Evolutionary conservation across 257 asterid genomes (phyloP).

Genomic region (Capsicum chinense): DNA sequence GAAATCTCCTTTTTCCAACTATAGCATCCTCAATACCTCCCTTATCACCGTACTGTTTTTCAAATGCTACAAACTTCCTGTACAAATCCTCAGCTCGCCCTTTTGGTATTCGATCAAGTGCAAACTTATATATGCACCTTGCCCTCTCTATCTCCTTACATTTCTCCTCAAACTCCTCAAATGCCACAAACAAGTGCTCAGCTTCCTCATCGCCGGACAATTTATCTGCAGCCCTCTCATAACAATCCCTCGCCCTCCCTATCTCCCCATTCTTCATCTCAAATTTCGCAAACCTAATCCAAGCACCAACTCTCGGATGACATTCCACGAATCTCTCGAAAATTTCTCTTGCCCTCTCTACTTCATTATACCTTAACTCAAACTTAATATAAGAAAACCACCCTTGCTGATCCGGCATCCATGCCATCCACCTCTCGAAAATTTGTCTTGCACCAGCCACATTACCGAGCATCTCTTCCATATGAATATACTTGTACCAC

Average conservation of each 20-base stretch:
- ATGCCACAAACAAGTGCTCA: constrained; percentile 50
- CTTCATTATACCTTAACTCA: constrained; percentile 68
- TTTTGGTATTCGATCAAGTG: constrained; percentile 62
- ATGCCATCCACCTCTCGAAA: constrained; percentile 70
- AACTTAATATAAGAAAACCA: constrained; percentile 76
- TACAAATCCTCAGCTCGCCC: constrained; percentile 50
- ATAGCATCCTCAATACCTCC: constrained; percentile 87
- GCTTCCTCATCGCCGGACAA: constrained; percentile 76
- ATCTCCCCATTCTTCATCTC: constrained; percentile 74
- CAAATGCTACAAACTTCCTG: constrained; percentile 71
- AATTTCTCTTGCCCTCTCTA: constrained; percentile 62
- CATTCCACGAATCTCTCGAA: constrained; percentile 60
- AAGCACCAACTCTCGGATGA: constrained; percentile 65
- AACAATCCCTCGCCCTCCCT: constrained; percentile 53
- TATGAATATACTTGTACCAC: constrained; percentile 54
- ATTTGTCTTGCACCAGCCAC: constrained; percentile 67
- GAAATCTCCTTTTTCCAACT: constrained; percentile 72
- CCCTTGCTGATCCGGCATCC: neutral
- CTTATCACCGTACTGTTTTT: constrained; percentile 73
- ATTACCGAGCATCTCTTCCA: constrained; percentile 52
- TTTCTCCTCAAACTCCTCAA: constrained; percentile 55
- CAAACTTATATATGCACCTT: constrained; percentile 66
- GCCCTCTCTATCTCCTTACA: constrained; percentile 75
- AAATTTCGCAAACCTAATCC: constrained; percentile 71
- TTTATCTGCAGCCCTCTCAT: constrained; percentile 66